These are phyloP conservation scores for Zostera marina DNA, from an alignment of 116 monocot genomes.

Conservation along the genomic window DNA sequence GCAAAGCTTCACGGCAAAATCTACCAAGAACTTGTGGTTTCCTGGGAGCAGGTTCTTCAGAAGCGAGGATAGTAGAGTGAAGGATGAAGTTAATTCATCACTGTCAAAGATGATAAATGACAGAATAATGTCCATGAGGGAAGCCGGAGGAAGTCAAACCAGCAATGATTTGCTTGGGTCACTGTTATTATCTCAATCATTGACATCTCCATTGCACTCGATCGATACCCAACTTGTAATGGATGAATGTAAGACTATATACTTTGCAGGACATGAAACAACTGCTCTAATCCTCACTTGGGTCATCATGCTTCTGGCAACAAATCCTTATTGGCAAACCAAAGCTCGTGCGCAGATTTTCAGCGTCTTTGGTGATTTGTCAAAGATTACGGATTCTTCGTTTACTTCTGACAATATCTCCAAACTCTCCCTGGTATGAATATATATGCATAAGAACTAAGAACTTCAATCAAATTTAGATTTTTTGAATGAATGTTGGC, in stretches of 20 bases:
- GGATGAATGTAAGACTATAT: conserved; percentile 95
- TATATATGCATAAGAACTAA: too few relatives aligned
- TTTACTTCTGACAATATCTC: conserved; percentile 46
- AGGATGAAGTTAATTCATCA: conserved; percentile 39
- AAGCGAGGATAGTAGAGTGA: conserved; percentile 52
- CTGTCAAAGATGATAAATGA: conserved; percentile 66
- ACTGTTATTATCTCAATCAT: conserved; percentile 37
- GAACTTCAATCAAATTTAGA: too few relatives aligned
- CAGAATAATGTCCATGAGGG: conserved; percentile 35
- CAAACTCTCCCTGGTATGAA: conserved; percentile 54
- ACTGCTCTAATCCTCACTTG: conserved; percentile 77
- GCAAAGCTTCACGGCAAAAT: conserved; percentile 57
- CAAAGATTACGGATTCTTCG: background rate
- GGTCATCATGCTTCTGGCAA: conserved; percentile 94
- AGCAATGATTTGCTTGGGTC: conserved; percentile 48
- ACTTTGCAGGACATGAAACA: conserved; percentile 92
- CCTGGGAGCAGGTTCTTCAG: conserved; percentile 68
- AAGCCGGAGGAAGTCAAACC: conserved; percentile 26
- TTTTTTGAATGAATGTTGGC: too few relatives aligned
- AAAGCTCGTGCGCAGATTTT: conserved; percentile 60
- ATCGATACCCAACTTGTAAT: conserved; percentile 43
- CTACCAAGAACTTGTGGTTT: conserved; percentile 73
- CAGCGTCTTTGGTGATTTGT: conserved; percentile 17
- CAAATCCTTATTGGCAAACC: conserved; percentile 68
- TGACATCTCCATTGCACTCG: too few relatives aligned